Evolutionary conservation across 2,329 filamentous ascomycete species (phyloP), one percentile per base, ranked within the genome.

Genomic region (Ophiostoma sp.): DNA sequence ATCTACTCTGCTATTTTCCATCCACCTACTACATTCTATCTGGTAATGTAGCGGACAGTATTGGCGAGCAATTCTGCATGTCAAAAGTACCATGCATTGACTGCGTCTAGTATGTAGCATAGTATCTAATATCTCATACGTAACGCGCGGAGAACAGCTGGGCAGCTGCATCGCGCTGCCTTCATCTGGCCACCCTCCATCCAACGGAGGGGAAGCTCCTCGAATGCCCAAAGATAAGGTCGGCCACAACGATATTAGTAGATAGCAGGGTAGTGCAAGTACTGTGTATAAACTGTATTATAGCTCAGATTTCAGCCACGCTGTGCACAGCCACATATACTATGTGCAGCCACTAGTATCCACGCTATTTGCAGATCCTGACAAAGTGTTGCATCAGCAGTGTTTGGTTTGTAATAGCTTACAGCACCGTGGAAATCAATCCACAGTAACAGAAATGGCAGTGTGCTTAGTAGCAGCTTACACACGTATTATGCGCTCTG

Each of bases 331-430:
- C 52, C 52, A 57, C 52, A 41, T 8, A 11, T 8, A 41, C 10
- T n/a, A n/a, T n/a, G n/a, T n/a, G n/a, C n/a, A 5, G 17, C 1
- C 5, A 27, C 52, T 57, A 57, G 52, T 41, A 13, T 20, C 44
- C 17, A 20, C 44, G 20, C 35, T 4, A 10, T 48, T n/a, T 4
- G n/a, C 8, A 8, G 33, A 62, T 41, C 65, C 65, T 72, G 68
- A 71, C 70, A 71, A 72, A 72, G 65, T 31, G 39, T 73, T 71
- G 71, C 69, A 67, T 72, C 71, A 72, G 70, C 72, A 17, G n/a
- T 7, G 23, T 27, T 17, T 39, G 44, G 66, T 73, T 73, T 73
- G 72, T 73, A 68, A 73, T 73, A 67, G 71, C 70, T 73, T 72
- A 73, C 70, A 72, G 44, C 23, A 17, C 15, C 2, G 5, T 27